Evolutionary conservation across 805 yeast genomes (phyloP), one percentile per base, ranked within the genome.

Genomic region (Candida multigemmis): DNA sequence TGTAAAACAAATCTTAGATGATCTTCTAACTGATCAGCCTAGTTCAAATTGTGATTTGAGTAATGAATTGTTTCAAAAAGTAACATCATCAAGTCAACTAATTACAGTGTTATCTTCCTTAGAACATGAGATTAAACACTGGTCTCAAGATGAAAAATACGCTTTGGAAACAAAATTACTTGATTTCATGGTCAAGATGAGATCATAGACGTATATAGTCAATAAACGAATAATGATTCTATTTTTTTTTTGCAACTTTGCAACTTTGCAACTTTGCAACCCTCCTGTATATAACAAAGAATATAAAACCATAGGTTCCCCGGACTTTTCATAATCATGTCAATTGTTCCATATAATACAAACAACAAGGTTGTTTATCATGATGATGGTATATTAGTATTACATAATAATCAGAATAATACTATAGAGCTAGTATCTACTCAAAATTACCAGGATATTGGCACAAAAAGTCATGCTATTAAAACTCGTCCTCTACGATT

Each of bases 281-380:
- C 22, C n/a, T 20, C 12, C 9, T 17, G 19, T 10, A 10, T 10
- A 17, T 10, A 7, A n/a, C n/a, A n/a, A n/a, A n/a, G n/a, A n/a
- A n/a, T n/a, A n/a, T n/a, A n/a, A n/a, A n/a, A n/a, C n/a, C n/a
- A n/a, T n/a, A n/a, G n/a, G n/a, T n/a, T n/a, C n/a, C n/a, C n/a
- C n/a, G n/a, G n/a, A n/a, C n/a, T n/a, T n/a, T n/a, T n/a, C n/a
- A n/a, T n/a, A 17, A 17, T 10, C 15, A 57, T 57, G 65, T 57
- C 65, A 8, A 44, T 57, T 15, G 58, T 57, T 18, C 63, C 65
- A 2, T 57, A 57, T 38, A 46, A 56, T 30, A 25, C 44, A 12
- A 42, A 41, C 21, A 48, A 44, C 27, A 44, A 46, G 24, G 37
- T 57, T 21, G 50, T 57, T 4, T 55, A 50, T 33, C 60, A 57